Evolutionary conservation across 192 early-diverging fungal genomes (phyloP).

Genomic region (Phlyctochytrium planicorne): DNA sequence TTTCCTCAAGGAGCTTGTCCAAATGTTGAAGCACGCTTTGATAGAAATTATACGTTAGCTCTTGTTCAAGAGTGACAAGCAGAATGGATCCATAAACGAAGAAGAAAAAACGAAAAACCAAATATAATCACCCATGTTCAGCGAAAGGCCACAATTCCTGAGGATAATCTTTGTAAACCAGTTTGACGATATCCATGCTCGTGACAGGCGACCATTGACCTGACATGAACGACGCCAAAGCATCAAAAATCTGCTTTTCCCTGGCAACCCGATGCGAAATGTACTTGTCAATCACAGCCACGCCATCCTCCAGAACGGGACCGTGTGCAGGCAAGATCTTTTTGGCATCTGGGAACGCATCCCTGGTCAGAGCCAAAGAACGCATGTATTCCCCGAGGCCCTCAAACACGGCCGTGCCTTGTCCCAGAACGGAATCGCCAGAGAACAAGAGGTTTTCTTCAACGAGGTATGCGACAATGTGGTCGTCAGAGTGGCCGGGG

Average conservation of each 20-base stretch:
- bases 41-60: background rate
- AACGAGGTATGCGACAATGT: constrained; percentile 67
- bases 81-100: too few relatives aligned
- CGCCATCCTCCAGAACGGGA: constrained; percentile 67
- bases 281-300: constrained; percentile 67
- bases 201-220: background rate
- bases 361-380: constrained; percentile 57
- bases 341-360: constrained; percentile 26
- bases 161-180: constrained; percentile 9
- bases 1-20: constrained; percentile 12
- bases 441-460: constrained; percentile 71
- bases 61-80: background rate
- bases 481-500: constrained; percentile 82
- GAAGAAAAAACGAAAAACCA: too few relatives aligned
- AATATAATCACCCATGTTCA: constrained; percentile 1
- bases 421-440: constrained; percentile 81
- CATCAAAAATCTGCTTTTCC: constrained; percentile 65
- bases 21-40: constrained; percentile 15
- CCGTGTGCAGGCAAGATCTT: constrained; percentile 79
- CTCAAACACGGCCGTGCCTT: constrained; percentile 79
- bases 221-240: background rate
- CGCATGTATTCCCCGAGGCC: constrained; percentile 68
- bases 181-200: constrained; percentile 12
- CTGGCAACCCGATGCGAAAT: constrained; percentile 74
- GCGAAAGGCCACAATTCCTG: constrained; percentile 15